Evolutionary conservation across 2,329 filamentous ascomycete genomes (phyloP), one percentile per base, ranked within the genome.

Genomic region (Cytospora paraplurivora): DNA sequence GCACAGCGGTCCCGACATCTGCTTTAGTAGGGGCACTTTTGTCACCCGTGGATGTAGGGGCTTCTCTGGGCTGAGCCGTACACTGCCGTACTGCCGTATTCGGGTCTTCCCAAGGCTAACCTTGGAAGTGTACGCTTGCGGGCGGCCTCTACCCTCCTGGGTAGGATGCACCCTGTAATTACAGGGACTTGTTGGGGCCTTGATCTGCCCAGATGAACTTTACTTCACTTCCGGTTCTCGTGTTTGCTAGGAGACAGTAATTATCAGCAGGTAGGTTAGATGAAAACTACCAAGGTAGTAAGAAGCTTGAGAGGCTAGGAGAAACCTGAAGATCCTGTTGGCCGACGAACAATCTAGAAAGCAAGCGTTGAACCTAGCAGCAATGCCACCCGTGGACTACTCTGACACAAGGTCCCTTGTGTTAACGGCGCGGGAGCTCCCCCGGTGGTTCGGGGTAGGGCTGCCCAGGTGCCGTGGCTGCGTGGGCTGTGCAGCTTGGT

Each of bases 401-500:
- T 17, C 17, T 47, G 27, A 47, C n/a, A 19, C 15, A 47, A 7
- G 19, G 4, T n/a, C n/a, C n/a, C n/a, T n/a, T 7, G 35, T 4
- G n/a, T 19, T n/a, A 44, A n/a, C 17, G 41, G 41, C 41, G 11
- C 38, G 32, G 33, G 27, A 38, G 17, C 15, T 47, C 35, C 17
- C 27, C 13, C 57, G 11, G 27, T n/a, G 41, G 41, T 11, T 7
- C 21, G 44, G 44, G 44, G 44, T 61, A 53, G 51, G 51, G 52
- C 51, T 55, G 44, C 49, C 58, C 49, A 38, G 47, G 44, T 3
- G 38, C 15, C 15, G 41, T 44, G 44, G 27, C 27, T 47, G 44
- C 4, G 17, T 44, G 58, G 59, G 59, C 59, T 61, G 59, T 61
- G 59, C 59, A 61, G 55, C n/a, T n/a, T n/a, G n/a, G n/a, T n/a